phyloP scores from a whole-genome alignment of 73 alveolate species.

The Paramecium primaurelia region DNA sequence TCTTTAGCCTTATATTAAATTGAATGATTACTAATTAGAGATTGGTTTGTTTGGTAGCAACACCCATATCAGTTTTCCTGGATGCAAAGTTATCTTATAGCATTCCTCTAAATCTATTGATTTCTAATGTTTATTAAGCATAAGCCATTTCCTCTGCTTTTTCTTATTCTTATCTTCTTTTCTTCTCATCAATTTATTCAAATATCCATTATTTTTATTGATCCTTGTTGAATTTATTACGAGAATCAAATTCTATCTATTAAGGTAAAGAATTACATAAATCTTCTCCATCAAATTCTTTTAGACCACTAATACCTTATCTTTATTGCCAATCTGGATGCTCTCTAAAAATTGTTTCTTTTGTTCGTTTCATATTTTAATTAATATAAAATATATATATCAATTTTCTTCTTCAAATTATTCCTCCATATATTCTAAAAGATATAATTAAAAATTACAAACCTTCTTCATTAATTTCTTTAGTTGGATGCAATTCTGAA shows the following conservation, averaged over 20 bases:
- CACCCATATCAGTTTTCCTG: slow-evolving; percentile 44
- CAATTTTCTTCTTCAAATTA: slow-evolving; percentile 34
- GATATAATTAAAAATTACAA: neutral
- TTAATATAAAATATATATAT: neutral
- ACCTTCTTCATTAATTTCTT: slow-evolving; percentile 1
- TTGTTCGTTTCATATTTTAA: slow-evolving; percentile 8
- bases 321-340: slow-evolving; percentile 39
- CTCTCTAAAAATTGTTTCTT: slow-evolving; percentile 4
- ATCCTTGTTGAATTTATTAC: slow-evolving; percentile 24
- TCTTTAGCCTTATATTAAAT: neutral
- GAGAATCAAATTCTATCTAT: neutral
- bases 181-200: slow-evolving; percentile 18
- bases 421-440: neutral
- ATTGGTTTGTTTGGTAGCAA: slow-evolving; percentile 36
- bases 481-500: slow-evolving; percentile 6
- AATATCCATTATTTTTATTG: slow-evolving; percentile 35
- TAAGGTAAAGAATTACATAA: neutral
- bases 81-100: neutral
- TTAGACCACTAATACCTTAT: slow-evolving; percentile 34
- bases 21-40: neutral
- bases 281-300: slow-evolving; percentile 53
- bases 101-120: slow-evolving; percentile 47
- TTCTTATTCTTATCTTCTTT: neutral
- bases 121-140: slow-evolving; percentile 32
- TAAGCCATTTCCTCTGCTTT: slow-evolving; percentile 39